A percentile compares a stretch with the other conserved stretches of the same genome.
These are phyloP conservation scores for Trichoderma atroviride DNA, from an alignment of 2,329 filamentous ascomycete genomes.

Conservation along the genomic window DNA sequence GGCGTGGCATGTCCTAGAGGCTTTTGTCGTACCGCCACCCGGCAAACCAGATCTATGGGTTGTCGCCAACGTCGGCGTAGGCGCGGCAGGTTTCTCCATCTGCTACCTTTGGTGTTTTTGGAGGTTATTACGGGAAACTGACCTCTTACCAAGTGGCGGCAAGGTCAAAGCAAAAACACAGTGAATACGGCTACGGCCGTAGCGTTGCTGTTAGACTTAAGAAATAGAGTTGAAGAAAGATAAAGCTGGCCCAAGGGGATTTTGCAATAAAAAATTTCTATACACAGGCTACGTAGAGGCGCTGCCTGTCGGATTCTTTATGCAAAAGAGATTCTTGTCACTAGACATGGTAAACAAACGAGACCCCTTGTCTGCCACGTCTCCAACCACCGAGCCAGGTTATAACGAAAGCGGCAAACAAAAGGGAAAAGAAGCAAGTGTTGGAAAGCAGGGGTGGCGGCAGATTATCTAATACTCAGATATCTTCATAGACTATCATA, in stretches of 20 bases:
- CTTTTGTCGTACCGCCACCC: slow-evolving; percentile 66
- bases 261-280: background rate
- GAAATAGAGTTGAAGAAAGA: background rate
- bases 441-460: background rate
- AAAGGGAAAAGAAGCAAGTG: background rate
- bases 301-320: background rate
- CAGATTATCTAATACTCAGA: background rate
- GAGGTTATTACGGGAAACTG: slow-evolving; percentile 64
- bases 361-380: background rate
- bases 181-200: slow-evolving; percentile 13
- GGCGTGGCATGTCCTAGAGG: slow-evolving; percentile 78
- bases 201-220: background rate
- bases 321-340: background rate
- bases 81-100: slow-evolving; percentile 79
- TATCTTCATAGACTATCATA: background rate
- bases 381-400: background rate
- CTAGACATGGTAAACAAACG: background rate
- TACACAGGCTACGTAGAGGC: background rate
- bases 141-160: slow-evolving; percentile 45
- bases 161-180: slow-evolving; percentile 44
- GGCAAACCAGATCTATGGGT: slow-evolving; percentile 93
- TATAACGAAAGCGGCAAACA: background rate
- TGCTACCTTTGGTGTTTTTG: slow-evolving; percentile 92
- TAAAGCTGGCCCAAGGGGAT: background rate
- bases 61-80: slow-evolving; percentile 84